Conservation (phyloP, 768 basidiomycete genomes). For the Leccinum olivaceopallidum region DNA sequence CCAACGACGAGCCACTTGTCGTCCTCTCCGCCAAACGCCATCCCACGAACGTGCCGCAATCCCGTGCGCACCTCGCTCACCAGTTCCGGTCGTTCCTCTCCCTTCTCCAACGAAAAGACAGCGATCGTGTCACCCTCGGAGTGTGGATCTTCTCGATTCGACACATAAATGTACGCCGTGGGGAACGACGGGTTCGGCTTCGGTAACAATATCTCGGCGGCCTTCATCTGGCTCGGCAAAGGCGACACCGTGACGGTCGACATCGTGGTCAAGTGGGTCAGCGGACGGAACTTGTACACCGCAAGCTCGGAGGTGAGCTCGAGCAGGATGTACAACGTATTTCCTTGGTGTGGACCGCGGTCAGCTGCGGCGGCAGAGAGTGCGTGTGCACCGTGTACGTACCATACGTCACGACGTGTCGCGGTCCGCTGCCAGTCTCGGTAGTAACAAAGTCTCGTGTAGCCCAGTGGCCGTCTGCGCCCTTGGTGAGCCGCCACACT, state of each 20-base stretch:
- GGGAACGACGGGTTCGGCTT: slow-evolving; percentile 51
- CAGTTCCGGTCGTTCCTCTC: slow-evolving; percentile 45
- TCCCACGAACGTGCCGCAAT: slow-evolving; percentile 67
- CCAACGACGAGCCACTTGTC: slow-evolving; percentile 65
- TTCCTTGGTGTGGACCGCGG: slow-evolving; percentile 40
- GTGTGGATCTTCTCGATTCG: slow-evolving; percentile 74
- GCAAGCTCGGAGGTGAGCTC: slow-evolving; percentile 63
- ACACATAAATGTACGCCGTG: slow-evolving; percentile 63
- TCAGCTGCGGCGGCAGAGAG: too few relatives aligned
- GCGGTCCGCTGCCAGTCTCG: slow-evolving; percentile 64
- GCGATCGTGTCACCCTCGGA: slow-evolving; percentile 72
- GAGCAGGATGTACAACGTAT: slow-evolving; percentile 61
- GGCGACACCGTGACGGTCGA: slow-evolving; percentile 52
- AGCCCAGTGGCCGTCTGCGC: slow-evolving; percentile 46
- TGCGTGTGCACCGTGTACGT: slow-evolving; percentile 20
- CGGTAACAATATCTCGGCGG: slow-evolving; percentile 70
- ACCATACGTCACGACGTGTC: slow-evolving; percentile 70
- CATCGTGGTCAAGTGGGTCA: slow-evolving; percentile 40
- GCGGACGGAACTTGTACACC: slow-evolving; percentile 51
- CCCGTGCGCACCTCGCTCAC: slow-evolving; percentile 68
- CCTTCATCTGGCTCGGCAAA: slow-evolving; percentile 52
- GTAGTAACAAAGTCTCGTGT: slow-evolving; percentile 48
- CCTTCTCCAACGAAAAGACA: slow-evolving; percentile 56
- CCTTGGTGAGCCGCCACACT: slow-evolving; percentile 55
- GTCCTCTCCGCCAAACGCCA: slow-evolving; percentile 63